A percentile compares a stretch with the other conserved stretches of the same genome.
phyloP scores from a whole-genome alignment of 257 asterid genomes.

The Primulina tabacum region DNA sequence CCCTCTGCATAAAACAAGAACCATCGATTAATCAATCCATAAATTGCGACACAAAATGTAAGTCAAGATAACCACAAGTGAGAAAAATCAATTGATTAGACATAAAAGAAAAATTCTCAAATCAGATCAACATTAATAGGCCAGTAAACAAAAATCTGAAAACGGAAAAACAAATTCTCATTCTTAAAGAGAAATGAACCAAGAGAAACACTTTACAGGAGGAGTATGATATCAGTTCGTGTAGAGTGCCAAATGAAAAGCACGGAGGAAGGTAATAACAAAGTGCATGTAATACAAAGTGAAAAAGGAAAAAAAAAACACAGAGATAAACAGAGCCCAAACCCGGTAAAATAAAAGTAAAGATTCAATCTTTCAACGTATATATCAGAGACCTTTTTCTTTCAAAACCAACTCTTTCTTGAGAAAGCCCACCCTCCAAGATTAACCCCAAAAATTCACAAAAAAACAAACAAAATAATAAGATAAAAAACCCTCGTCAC shows the following conservation, averaged over 20 bases:
- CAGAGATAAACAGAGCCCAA: constrained; percentile 8
- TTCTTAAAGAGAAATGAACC: constrained; percentile 28
- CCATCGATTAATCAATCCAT: not conserved
- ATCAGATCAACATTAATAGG: not conserved
- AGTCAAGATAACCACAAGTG: not conserved
- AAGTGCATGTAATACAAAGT: constrained; percentile 9
- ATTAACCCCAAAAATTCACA: constrained; percentile 4
- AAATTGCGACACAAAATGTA: constrained; percentile 9
- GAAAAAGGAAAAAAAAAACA: constrained; percentile 1
- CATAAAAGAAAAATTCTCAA: constrained; percentile 16
- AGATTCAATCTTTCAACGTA: constrained; percentile 30
- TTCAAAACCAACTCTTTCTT: constrained; percentile 10
- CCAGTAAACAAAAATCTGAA: not conserved
- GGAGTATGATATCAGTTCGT: constrained; percentile 23
- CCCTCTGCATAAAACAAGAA: constrained; percentile 39
- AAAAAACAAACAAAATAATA: constrained; percentile 1
- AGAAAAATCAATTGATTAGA: constrained; percentile 17
- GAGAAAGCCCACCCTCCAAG: constrained; percentile 29
- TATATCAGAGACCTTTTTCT: constrained; percentile 22
- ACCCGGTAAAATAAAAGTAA: constrained; percentile 28
- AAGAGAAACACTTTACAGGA: constrained; percentile 34
- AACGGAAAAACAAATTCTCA: not conserved
- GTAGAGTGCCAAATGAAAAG: constrained; percentile 33
- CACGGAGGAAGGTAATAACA: constrained; percentile 24
- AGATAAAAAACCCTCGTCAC: constrained; percentile 15